A percentile compares a stretch with the other conserved stretches of the same genome.
Evolutionary conservation across 306 rosid genomes (phyloP).

Genomic region (Quercus berberidifolia): DNA sequence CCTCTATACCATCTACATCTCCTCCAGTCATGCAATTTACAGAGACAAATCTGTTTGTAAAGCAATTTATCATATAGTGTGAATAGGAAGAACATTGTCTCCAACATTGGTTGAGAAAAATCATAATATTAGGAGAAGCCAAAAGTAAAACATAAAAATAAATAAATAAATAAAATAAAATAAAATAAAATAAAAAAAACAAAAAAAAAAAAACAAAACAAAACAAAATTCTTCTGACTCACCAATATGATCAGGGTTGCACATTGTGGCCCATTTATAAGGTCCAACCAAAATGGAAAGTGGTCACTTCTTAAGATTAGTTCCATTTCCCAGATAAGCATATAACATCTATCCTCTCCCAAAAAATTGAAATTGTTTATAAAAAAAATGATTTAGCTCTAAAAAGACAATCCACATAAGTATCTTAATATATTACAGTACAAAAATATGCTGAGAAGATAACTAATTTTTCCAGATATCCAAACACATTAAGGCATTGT

Average conservation of each 20-base stretch:
- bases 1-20: not conserved
- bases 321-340: not conserved
- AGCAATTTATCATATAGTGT: no score
- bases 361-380: no score
- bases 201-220: no score
- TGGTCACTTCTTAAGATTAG: not conserved
- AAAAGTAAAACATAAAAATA: no score
- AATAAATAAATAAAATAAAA: not conserved
- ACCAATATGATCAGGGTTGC: not conserved
- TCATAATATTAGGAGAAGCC: no score
- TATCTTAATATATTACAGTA: no score
- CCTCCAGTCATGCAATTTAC: not conserved
- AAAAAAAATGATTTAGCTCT: no score
- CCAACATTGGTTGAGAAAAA: not conserved
- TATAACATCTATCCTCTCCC: not conserved
- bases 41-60: not conserved
- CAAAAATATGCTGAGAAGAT: no score
- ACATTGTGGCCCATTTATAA: not conserved
- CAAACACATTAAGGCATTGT: no score
- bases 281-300: not conserved
- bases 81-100: not conserved
- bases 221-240: not conserved
- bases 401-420: no score
- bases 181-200: not conserved
- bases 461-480: no score